phyloP scores from a whole-genome alignment of 768 basidiomycete genomes.

The Crepidotus variabilis region DNA sequence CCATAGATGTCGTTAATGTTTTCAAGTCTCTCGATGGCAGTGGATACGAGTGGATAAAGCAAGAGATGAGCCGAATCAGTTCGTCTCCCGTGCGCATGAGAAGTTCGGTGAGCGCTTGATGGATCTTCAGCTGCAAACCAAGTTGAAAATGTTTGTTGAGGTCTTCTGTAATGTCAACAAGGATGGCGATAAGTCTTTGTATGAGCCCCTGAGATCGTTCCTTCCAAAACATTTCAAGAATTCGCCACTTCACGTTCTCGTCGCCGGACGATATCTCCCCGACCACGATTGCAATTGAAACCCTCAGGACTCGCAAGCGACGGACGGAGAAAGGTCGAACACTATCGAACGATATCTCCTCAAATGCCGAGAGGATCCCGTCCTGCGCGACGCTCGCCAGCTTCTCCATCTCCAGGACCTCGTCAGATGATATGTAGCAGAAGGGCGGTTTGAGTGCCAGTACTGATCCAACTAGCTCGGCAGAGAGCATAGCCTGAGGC shows the following conservation, averaged over 20 bases:
- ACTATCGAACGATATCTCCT: slow-evolving; percentile 50
- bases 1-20: slow-evolving; percentile 36
- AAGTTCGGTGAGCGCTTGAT: slow-evolving; percentile 43
- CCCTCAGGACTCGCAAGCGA: slow-evolving; percentile 56
- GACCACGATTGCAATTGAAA: slow-evolving; percentile 55
- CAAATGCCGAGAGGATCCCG: slow-evolving; percentile 58
- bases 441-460: slow-evolving; percentile 57
- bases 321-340: slow-evolving; percentile 49
- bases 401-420: slow-evolving; percentile 54
- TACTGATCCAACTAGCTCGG: slow-evolving; percentile 56
- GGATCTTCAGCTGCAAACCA: slow-evolving; percentile 29
- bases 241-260: slow-evolving; percentile 43
- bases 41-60: slow-evolving; percentile 42
- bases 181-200: slow-evolving; percentile 50
- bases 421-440: slow-evolving; percentile 57
- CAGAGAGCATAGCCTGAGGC: slow-evolving; percentile 55
- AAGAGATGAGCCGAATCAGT: slow-evolving; percentile 45
- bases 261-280: slow-evolving; percentile 43
- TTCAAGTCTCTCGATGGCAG: slow-evolving; percentile 50
- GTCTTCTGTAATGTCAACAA: slow-evolving; percentile 47
- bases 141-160: slow-evolving; percentile 51
- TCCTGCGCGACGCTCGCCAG: slow-evolving; percentile 67
- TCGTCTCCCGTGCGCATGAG: slow-evolving; percentile 55
- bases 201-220: slow-evolving; percentile 55
- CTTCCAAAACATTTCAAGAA: slow-evolving; percentile 58